phyloP scores from a whole-genome alignment of 2,329 filamentous ascomycete species.

The Juglanconis juglandina region DNA sequence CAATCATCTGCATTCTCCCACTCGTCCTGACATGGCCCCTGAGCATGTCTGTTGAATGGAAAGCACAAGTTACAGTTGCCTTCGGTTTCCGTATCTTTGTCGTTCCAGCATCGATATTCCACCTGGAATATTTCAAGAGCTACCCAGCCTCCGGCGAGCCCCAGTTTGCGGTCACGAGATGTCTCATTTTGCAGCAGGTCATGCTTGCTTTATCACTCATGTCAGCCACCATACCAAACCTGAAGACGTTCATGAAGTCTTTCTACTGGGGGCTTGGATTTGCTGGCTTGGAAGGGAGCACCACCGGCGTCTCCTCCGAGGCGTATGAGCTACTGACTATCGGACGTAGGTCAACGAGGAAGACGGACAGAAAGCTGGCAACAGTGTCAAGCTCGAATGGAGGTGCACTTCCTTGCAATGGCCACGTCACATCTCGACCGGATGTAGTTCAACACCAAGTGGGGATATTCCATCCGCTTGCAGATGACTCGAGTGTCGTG shows the following conservation, averaged over 20 bases:
- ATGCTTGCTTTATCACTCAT: conserved; percentile 21
- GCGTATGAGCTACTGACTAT: no score
- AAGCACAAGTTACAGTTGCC: conserved; percentile 19
- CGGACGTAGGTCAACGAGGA: no score
- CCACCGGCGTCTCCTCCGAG: no score
- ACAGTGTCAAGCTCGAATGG: no score
- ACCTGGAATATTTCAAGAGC: conserved; percentile 9
- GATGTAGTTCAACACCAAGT: no score
- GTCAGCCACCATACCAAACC: conserved; percentile 22
- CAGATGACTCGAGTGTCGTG: no score
- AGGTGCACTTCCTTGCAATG: no score
- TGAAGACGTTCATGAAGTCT: conserved; percentile 22
- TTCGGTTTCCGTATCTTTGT: conserved; percentile 22
- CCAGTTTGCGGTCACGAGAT: conserved; percentile 16
- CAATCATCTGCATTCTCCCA: conserved; percentile 16
- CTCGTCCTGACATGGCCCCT: conserved; percentile 16
- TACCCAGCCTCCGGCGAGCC: conserved; percentile 15
- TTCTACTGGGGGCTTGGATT: conserved; percentile 3
- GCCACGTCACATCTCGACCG: no score
- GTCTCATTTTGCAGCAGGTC: conserved; percentile 19
- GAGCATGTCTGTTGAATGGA: conserved; percentile 18
- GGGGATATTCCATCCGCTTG: no score
- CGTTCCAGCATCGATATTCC: conserved; percentile 14
- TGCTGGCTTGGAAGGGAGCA: no score
- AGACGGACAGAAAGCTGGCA: no score